Conservation (phyloP, 352 stramenopile species). For the Phytophthora fragariaefolia region DNA sequence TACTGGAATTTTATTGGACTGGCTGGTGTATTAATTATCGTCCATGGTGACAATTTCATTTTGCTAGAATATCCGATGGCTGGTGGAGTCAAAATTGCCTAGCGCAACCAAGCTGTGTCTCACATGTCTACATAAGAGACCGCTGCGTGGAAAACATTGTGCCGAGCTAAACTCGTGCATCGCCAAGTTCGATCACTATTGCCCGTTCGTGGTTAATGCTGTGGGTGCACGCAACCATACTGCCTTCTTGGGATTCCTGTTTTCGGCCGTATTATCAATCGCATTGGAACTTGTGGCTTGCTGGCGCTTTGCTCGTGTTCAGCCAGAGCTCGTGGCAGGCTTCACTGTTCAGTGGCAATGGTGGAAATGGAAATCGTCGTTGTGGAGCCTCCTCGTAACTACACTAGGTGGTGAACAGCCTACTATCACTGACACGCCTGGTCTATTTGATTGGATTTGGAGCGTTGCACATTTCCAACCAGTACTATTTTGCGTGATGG, state of each 20-base stretch:
- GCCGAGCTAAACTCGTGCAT: slow-evolving; percentile 82
- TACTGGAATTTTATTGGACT: too few species aligned
- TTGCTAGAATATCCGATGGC: slow-evolving; percentile 62
- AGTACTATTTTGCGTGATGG: slow-evolving; percentile 55
- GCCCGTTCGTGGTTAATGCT: slow-evolving; percentile 92
- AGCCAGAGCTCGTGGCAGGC: slow-evolving; percentile 36
- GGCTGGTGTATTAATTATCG: too few species aligned
- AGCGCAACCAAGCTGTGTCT: slow-evolving; percentile 81
- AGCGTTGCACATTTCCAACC: slow-evolving; percentile 71
- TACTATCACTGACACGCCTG: slow-evolving; percentile 8
- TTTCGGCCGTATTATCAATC: slow-evolving; percentile 70
- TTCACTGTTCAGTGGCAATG: slow-evolving; percentile 44
- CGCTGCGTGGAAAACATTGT: slow-evolving; percentile 80
- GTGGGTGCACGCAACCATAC: slow-evolving; percentile 95
- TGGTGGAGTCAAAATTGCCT: slow-evolving; percentile 79
- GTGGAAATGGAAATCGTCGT: slow-evolving; percentile 36
- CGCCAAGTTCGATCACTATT: slow-evolving; percentile 88
- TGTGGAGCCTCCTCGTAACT: slow-evolving; percentile 20
- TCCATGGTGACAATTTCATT: too few species aligned
- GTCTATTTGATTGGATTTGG: slow-evolving; percentile 47
- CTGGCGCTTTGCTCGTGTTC: slow-evolving; percentile 49
- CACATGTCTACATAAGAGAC: slow-evolving; percentile 78
- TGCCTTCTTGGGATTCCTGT: slow-evolving; percentile 94
- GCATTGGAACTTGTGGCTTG: slow-evolving; percentile 51
- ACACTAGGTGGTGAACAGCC: not conserved